These are phyloP conservation scores for Cyberlindnera veronae DNA, from an alignment of 805 yeast genomes.

Conservation along the genomic window DNA sequence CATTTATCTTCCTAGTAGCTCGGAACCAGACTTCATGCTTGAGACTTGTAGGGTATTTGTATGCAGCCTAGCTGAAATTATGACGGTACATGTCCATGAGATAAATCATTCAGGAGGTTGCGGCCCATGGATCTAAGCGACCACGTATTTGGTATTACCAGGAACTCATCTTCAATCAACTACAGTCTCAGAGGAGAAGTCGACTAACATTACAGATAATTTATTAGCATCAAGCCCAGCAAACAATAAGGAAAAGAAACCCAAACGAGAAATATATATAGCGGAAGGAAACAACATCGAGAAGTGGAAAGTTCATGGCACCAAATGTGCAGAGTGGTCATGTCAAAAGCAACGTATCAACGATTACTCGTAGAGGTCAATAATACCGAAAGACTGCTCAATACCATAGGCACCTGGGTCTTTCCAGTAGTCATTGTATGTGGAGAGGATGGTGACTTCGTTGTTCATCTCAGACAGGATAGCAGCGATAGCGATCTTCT, in stretches of 20 bases:
- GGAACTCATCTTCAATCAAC: too few relatives aligned
- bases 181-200: neutral
- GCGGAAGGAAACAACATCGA: neutral
- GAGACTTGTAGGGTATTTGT: too few relatives aligned
- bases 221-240: slow-evolving; percentile 5
- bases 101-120: too few relatives aligned
- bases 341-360: neutral
- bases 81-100: too few relatives aligned
- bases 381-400: slow-evolving; percentile 83
- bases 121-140: too few relatives aligned
- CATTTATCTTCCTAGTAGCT: too few relatives aligned
- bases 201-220: neutral
- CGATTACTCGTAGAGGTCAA: slow-evolving; percentile 25
- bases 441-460: slow-evolving; percentile 68
- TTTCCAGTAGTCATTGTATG: slow-evolving; percentile 88
- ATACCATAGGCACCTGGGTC: slow-evolving; percentile 76
- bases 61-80: too few relatives aligned
- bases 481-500: slow-evolving; percentile 59
- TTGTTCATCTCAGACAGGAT: slow-evolving; percentile 57
- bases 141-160: too few relatives aligned
- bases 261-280: slow-evolving; percentile 1
- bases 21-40: too few relatives aligned
- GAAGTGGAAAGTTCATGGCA: neutral
- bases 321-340: too few relatives aligned
- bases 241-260: neutral